Conservation (phyloP, 2,329 filamentous ascomycete genomes). For the Drechmeria coniospora region DNA sequence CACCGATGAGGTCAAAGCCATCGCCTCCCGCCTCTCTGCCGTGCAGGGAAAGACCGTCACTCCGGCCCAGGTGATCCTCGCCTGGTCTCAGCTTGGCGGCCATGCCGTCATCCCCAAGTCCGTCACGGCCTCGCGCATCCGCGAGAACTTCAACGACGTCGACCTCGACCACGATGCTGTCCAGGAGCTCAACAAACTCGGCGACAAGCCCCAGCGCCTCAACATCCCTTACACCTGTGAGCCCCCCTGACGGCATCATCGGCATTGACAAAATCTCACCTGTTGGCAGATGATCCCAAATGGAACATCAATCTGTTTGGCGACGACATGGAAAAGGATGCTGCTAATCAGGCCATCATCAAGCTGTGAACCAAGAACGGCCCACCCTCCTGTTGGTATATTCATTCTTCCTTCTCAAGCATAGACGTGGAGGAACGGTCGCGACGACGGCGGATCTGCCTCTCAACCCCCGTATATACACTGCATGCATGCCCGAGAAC, state of each 20-base stretch:
- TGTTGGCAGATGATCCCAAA: constrained; percentile 26
- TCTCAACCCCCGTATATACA: too few relatives aligned
- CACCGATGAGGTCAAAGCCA: constrained; percentile 36
- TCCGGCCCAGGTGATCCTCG: constrained; percentile 31
- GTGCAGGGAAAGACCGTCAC: constrained; percentile 22
- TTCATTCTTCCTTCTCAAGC: too few relatives aligned
- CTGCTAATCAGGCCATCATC: constrained; percentile 30
- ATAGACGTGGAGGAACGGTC: too few relatives aligned
- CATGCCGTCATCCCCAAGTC: constrained; percentile 64
- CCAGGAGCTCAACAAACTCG: constrained; percentile 44
- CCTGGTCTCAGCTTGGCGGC: constrained; percentile 44
- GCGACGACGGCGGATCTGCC: too few relatives aligned
- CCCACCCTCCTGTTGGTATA: too few relatives aligned
- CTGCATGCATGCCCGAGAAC: too few relatives aligned
- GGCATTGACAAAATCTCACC: constrained; percentile 5
- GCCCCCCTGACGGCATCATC: constrained; percentile 5
- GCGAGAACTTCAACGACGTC: constrained; percentile 53
- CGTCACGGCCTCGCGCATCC: constrained; percentile 51
- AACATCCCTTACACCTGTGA: constrained; percentile 28
- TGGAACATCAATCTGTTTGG: constrained; percentile 43
- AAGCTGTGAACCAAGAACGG: constrained; percentile 12
- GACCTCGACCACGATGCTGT: constrained; percentile 44
- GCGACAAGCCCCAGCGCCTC: constrained; percentile 31
- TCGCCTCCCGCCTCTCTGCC: constrained; percentile 31
- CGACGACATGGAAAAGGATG: constrained; percentile 35